These are phyloP conservation scores for Pilasporangium apinafurcum DNA, from an alignment of 352 stramenopile genomes.

Conservation along the genomic window DNA sequence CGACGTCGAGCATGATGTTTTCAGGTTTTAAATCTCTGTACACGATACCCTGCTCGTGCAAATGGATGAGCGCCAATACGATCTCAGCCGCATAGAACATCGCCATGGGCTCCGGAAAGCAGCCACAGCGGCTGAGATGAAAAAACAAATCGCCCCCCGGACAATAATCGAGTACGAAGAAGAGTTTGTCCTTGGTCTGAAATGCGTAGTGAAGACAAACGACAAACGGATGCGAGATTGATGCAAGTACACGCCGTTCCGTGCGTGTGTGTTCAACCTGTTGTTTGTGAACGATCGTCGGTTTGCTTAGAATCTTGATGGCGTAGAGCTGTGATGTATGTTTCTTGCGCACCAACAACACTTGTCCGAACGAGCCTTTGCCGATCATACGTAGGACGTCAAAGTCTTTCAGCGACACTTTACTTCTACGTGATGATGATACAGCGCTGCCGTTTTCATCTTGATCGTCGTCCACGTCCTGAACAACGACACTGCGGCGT, in stretches of 20 bases:
- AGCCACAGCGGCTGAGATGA: slow-evolving; percentile 62
- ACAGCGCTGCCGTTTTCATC: slow-evolving; percentile 17
- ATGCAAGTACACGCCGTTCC: slow-evolving; percentile 77
- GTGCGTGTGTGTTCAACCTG: slow-evolving; percentile 81
- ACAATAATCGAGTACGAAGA: slow-evolving; percentile 86
- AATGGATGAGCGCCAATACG: slow-evolving; percentile 74
- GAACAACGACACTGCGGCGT: slow-evolving; percentile 52
- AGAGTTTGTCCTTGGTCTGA: slow-evolving; percentile 78
- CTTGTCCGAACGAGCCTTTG: slow-evolving; percentile 91
- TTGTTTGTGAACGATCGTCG: slow-evolving; percentile 72
- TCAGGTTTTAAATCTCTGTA: slow-evolving; percentile 82
- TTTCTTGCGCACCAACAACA: slow-evolving; percentile 84
- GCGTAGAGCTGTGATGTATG: slow-evolving; percentile 66
- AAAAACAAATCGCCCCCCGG: slow-evolving; percentile 83
- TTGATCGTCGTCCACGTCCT: slow-evolving; percentile 64
- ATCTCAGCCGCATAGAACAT: slow-evolving; percentile 85
- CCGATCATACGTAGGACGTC: slow-evolving; percentile 89
- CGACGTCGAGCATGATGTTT: slow-evolving; percentile 85
- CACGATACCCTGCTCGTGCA: slow-evolving; percentile 81
- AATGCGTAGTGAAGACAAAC: slow-evolving; percentile 87
- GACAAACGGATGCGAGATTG: slow-evolving; percentile 81
- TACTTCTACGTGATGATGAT: slow-evolving; percentile 11
- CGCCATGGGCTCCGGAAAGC: slow-evolving; percentile 77
- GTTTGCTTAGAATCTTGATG: slow-evolving; percentile 83
- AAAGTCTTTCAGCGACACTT: slow-evolving; percentile 85